Evolutionary conservation across 495 filamentous ascomycete species (phyloP).

Genomic region (Neurospora sp.): DNA sequence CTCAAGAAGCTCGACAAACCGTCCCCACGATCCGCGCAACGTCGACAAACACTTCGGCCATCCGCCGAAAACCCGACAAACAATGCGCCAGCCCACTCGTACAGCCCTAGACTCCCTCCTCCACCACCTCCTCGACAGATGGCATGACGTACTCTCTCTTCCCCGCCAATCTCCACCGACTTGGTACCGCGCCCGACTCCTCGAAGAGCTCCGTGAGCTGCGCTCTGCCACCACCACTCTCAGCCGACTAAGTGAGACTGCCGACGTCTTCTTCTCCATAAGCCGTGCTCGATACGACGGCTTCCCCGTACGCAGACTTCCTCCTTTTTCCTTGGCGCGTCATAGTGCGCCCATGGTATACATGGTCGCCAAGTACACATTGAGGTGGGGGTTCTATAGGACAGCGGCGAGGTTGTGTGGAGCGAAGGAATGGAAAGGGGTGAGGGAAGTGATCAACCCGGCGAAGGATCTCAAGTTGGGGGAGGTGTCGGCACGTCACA

Average conservation of each 20-base stretch:
- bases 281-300: constrained; percentile 35
- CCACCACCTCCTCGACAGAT: constrained; percentile 23
- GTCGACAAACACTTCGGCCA: neutral
- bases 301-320: constrained; percentile 24
- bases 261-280: constrained; percentile 42
- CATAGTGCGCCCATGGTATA: constrained; percentile 32
- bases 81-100: neutral
- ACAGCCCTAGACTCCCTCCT: constrained; percentile 9
- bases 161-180: constrained; percentile 28
- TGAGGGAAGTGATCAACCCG: constrained; percentile 43
- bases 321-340: constrained; percentile 18
- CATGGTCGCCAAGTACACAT: constrained; percentile 43
- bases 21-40: neutral
- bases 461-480: constrained; percentile 36
- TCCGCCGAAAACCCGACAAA: neutral
- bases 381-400: constrained; percentile 40
- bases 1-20: neutral
- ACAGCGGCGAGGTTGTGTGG: constrained; percentile 30
- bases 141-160: constrained; percentile 33
- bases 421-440: constrained; percentile 10
- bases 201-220: constrained; percentile 36
- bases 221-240: constrained; percentile 23
- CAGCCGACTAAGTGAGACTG: constrained; percentile 39
- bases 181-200: constrained; percentile 37
- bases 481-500: constrained; percentile 36